These are phyloP conservation scores for Adansonia gregorii DNA, from an alignment of 441 rosid genomes.

Conservation along the genomic window DNA sequence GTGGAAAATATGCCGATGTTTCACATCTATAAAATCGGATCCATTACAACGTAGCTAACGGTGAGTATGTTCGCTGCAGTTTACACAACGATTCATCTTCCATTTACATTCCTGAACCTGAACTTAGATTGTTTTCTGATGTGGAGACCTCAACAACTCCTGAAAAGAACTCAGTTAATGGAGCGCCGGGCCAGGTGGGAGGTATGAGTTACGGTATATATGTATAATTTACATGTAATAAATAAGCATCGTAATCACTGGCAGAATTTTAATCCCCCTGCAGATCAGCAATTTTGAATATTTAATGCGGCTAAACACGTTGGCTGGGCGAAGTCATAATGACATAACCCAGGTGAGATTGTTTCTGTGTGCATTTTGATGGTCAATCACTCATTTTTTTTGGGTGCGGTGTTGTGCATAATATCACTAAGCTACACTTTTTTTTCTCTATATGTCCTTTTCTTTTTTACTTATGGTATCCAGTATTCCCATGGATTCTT, in stretches of 20 bases:
- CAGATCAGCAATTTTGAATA: constrained; percentile 99
- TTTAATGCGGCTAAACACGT: constrained; percentile 93
- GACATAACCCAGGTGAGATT: constrained; percentile 93
- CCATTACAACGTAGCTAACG: neutral
- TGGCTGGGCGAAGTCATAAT: constrained; percentile 99
- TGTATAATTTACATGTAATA: neutral
- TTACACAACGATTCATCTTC: constrained; percentile 21
- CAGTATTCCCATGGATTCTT: constrained; percentile 99
- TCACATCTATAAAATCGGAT: neutral
- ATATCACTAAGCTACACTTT: constrained; percentile 20
- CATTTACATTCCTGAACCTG: constrained; percentile 10
- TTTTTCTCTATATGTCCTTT: neutral
- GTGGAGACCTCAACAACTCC: constrained; percentile 96
- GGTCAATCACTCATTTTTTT: neutral
- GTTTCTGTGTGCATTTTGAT: constrained; percentile 11
- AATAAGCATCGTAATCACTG: constrained; percentile 18
- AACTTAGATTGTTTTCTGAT: constrained; percentile 31
- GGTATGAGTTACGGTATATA: constrained; percentile 50
- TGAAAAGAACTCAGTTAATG: constrained; percentile 93
- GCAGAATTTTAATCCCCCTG: constrained; percentile 38
- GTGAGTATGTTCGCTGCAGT: neutral
- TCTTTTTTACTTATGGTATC: constrained; percentile 71
- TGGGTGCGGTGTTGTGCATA: constrained; percentile 7
- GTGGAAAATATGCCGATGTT: neutral
- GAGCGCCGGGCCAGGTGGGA: constrained; percentile 99